Conservation (phyloP, 73 alveolate genomes). For the Chromera velia region DNA sequence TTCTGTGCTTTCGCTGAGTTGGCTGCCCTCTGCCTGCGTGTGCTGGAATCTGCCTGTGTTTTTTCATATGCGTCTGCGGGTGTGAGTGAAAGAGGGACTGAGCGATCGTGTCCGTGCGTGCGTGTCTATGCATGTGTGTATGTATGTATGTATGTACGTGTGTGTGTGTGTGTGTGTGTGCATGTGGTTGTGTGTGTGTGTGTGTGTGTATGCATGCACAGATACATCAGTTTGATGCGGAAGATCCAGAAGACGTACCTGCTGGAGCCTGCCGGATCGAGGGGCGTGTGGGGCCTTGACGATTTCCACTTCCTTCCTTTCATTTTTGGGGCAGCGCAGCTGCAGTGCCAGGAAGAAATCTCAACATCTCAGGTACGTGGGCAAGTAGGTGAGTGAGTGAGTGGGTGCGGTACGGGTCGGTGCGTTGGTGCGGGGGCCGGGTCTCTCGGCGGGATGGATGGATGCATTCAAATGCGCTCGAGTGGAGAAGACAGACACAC, state of each 20-base stretch:
- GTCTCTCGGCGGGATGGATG: too few species aligned
- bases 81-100: background rate
- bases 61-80: background rate
- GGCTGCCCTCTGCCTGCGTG: too few species aligned
- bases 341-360: conserved; percentile 57
- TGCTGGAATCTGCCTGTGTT: background rate
- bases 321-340: conserved; percentile 88
- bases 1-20: conserved; percentile 3
- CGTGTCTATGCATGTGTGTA: background rate
- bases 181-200: conserved; percentile 62
- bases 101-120: background rate
- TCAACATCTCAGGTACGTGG: background rate
- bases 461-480: too few species aligned
- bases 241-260: conserved; percentile 76
- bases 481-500: too few species aligned
- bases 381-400: background rate
- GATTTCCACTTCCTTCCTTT: conserved; percentile 92
- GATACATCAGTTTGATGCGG: conserved; percentile 83
- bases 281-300: conserved; percentile 98
- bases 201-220: too few species aligned
- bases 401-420: background rate
- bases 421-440: too few species aligned
- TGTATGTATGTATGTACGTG: background rate
- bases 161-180: background rate
- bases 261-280: conserved; percentile 99